A percentile compares a stretch with the other conserved stretches of the same genome.
These are phyloP conservation scores for Thalassiosira mediterranea DNA, from an alignment of 352 stramenopile genomes.

Conservation along the genomic window DNA sequence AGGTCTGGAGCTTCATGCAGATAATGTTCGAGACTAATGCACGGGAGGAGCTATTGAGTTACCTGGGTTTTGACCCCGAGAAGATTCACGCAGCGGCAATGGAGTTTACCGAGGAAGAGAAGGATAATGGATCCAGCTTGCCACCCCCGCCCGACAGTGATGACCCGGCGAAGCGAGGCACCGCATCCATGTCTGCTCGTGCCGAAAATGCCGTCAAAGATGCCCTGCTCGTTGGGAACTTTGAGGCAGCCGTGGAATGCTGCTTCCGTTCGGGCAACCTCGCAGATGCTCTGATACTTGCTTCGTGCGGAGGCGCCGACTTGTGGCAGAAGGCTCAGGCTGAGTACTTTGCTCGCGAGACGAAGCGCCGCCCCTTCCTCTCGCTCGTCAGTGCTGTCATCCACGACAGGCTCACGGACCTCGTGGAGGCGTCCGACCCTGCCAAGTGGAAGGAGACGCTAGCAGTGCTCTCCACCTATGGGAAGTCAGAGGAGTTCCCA, in stretches of 20 bases:
- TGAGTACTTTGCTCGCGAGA: constrained; percentile 90
- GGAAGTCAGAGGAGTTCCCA: constrained; percentile 96
- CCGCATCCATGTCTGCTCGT: constrained; percentile 78
- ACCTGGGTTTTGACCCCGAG: constrained; percentile 93
- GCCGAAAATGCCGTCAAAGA: constrained; percentile 93
- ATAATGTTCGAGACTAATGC: constrained; percentile 94
- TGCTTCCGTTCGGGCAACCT: constrained; percentile 95
- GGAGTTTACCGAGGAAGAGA: constrained; percentile 53
- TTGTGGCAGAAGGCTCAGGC: constrained; percentile 95
- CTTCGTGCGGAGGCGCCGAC: constrained; percentile 89
- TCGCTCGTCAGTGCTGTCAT: constrained; percentile 95
- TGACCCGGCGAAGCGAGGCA: background rate
- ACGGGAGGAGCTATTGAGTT: constrained; percentile 91
- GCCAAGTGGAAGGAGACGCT: constrained; percentile 96
- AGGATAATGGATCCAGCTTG: constrained; percentile 4
- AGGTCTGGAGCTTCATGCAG: constrained; percentile 85
- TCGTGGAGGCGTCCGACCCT: constrained; percentile 87
- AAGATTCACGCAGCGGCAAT: constrained; percentile 82
- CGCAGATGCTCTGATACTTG: constrained; percentile 94
- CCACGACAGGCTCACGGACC: constrained; percentile 90
- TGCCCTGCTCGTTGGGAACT: constrained; percentile 96
- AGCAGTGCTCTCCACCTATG: constrained; percentile 97
- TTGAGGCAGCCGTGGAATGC: constrained; percentile 96
- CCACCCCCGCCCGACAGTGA: constrained; percentile 7
- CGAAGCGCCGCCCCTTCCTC: constrained; percentile 91